Evolutionary conservation across 129 eudicot species (phyloP), one percentile per base, ranked within the genome.

Genomic region (Escallonia rubra): DNA sequence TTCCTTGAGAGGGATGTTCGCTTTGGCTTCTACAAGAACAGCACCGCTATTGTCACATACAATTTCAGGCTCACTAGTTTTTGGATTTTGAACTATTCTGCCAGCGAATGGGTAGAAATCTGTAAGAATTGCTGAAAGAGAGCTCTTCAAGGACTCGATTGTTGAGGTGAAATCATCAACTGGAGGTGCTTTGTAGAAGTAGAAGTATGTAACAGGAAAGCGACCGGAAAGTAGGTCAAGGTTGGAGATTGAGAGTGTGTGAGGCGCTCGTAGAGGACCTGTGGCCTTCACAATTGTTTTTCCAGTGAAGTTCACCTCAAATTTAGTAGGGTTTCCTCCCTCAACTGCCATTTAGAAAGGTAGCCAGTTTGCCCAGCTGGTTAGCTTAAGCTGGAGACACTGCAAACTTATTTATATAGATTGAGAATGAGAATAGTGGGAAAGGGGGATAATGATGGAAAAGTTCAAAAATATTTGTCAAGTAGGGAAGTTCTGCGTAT

Each of bases 141-240:
- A 73, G 65, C 10, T 4, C 46, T 56, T 64, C 1, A 64, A 66
- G 59, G 78, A 16, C 10, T 45, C 46, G 3, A 23, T 47, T 49
- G 41, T 56, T 11, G 63, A 8, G 45, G 66, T 4, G 41, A 16
- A 53, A 38, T 44, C 45, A 4, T 51, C 23, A 63, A 7, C 67
- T 3, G 6, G 67, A 4, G 64, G 13, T 10, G 38, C 45, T 10
- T 23, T 12, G 65, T 73, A 73, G 59, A 73, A 64, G 50, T 54
- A 73, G 42, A 73, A 63, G 59, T 73, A 73, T 13, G 78, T 73
- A 2, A 73, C 71, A 7, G 78, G 78, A 58, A 73, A 73, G 3
- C 78, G 57, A 10, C 78, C 71, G 3, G 78, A 73, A 10, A 73
- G 54, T 43, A 73, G 78, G 66, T 73, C 78, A 8, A 73, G 78